Conservation (phyloP, 345 rosid genomes). For the Cochlearia excelsa region DNA sequence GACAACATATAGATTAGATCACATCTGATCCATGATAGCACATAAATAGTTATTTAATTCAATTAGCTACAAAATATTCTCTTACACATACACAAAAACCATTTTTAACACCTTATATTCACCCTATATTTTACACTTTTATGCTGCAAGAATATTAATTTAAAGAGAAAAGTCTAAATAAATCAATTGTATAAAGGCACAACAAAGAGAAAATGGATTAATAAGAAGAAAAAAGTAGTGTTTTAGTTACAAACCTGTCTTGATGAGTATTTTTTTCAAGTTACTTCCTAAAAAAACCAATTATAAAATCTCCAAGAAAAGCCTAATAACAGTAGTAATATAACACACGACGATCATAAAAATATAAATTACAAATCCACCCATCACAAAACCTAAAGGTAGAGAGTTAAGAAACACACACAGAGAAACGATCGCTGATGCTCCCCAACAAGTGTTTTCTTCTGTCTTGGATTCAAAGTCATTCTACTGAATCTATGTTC, state of each 20-base stretch:
- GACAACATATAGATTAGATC: constrained; percentile 1
- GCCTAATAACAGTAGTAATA: constrained; percentile 19
- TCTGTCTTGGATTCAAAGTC: constrained; percentile 35
- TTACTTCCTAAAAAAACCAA: constrained; percentile 29
- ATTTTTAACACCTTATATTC: background rate
- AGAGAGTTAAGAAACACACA: constrained; percentile 24
- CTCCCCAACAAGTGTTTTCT: constrained; percentile 21
- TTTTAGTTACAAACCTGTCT: constrained; percentile 34
- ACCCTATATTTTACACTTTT: background rate
- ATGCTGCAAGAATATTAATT: background rate
- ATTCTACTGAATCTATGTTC: constrained; percentile 53
- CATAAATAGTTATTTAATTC: background rate
- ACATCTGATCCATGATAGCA: constrained; percentile 22
- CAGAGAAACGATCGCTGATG: constrained; percentile 29
- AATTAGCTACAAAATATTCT: background rate
- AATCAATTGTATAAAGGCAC: background rate
- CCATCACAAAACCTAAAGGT: constrained; percentile 33
- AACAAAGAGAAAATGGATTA: constrained; percentile 1
- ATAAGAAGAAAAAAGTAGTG: constrained; percentile 5
- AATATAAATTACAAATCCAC: constrained; percentile 33
- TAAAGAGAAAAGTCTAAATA: background rate
- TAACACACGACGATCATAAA: constrained; percentile 33
- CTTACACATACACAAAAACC: constrained; percentile 1
- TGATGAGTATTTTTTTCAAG: constrained; percentile 24
- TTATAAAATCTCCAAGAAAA: constrained; percentile 18